A percentile compares a stretch with the other conserved stretches of the same genome.
These are phyloP conservation scores for Aureobasidium musti DNA, from an alignment of 2,329 filamentous ascomycete species.

Conservation along the genomic window DNA sequence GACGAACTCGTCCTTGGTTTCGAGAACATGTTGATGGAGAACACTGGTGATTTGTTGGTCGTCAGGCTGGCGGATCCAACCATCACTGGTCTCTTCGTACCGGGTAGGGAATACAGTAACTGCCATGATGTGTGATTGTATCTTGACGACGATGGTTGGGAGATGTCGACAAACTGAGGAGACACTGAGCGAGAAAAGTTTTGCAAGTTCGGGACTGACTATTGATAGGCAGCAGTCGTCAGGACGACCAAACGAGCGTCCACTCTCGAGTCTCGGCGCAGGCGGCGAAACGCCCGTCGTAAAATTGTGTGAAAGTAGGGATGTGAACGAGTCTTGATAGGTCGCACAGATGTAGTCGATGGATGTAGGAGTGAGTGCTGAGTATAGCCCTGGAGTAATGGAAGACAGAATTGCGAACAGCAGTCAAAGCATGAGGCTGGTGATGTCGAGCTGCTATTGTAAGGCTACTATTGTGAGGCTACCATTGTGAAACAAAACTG, in stretches of 20 bases:
- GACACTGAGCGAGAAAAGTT: background rate
- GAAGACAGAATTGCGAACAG: too few species aligned
- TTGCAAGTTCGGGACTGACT: background rate
- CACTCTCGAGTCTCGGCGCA: too few species aligned
- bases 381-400: background rate
- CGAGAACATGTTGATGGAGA: slow-evolving; percentile 5
- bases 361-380: background rate
- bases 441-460: slow-evolving; percentile 2
- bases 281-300: background rate
- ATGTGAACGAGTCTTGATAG: background rate
- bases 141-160: background rate
- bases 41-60: slow-evolving; percentile 1
- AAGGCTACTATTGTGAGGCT: background rate
- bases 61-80: background rate
- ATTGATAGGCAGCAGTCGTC: background rate
- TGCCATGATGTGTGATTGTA: background rate
- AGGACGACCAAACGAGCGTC: background rate
- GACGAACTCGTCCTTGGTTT: background rate
- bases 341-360: background rate
- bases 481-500: background rate
- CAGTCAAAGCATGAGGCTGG: background rate
- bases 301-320: background rate
- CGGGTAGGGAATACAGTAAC: background rate
- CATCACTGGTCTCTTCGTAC: background rate
- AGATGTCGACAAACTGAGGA: background rate